phyloP scores from a whole-genome alignment of 208 protist genomes.

The Leishmania major region DNA sequence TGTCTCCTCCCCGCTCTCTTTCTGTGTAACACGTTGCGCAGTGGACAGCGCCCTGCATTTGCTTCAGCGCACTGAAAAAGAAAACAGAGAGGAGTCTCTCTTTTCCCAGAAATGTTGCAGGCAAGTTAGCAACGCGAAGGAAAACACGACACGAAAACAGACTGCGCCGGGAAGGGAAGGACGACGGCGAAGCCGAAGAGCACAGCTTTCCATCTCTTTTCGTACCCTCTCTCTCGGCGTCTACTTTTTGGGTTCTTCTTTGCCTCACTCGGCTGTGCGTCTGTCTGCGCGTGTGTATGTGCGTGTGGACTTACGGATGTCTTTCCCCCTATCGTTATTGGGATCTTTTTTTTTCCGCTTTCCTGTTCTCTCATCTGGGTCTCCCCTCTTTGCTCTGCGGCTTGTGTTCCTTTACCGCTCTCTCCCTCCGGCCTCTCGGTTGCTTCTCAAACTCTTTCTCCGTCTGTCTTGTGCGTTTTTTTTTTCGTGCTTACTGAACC shows the following conservation, averaged over 20 bases:
- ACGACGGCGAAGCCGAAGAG: not conserved
- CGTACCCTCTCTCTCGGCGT: not conserved
- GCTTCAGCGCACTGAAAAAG: not conserved
- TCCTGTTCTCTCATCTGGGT: not conserved
- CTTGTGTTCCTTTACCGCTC: not conserved
- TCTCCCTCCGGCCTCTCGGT: not conserved
- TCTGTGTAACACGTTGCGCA: not conserved
- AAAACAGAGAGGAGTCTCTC: not conserved
- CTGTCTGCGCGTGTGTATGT: not conserved
- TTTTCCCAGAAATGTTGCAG: too few relatives aligned
- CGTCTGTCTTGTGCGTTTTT: not conserved
- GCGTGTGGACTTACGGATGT: not conserved
- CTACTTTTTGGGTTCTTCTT: conserved; percentile 1
- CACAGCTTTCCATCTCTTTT: not conserved
- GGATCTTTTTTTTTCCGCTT: not conserved
- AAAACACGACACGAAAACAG: not conserved
- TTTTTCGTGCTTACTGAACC: not conserved
- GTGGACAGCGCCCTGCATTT: not conserved
- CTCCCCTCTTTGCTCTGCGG: not conserved
- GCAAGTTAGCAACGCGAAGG: not conserved
- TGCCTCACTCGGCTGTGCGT: not conserved
- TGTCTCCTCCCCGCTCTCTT: not conserved
- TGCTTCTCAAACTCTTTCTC: not conserved
- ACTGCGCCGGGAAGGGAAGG: not conserved
- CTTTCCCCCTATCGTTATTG: not conserved